Base-by-base conservation (phyloP, 495 filamentous ascomycete species). In the Terfezia boudieri region DNA sequence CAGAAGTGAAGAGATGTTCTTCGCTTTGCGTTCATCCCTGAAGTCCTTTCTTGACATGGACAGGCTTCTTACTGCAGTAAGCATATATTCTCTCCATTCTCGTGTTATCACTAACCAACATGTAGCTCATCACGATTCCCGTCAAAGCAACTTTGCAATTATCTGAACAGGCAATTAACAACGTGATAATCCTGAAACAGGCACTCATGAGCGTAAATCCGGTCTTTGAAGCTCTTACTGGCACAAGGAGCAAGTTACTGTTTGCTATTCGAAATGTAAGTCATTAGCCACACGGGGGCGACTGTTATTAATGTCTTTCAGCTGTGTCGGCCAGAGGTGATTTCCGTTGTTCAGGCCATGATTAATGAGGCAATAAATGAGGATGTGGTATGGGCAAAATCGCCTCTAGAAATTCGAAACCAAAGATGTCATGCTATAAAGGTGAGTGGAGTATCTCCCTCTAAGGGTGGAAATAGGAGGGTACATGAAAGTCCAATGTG, bases 381-480 rank as follows among this genome's bases (percentile, higher is more conserved):
- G 50, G 82, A 90, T 65, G 81, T 83, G 1, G 74, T 72, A 4
- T 93, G 82, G 61, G 80, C 84, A 58, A 84, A 75, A 51, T 76
- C 78, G 43, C 84, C 90, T 3, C 73, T 96, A 9, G 90, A 94
- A 56, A 70, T 93, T 53, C 76, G 87, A 52, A 92, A 95, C 60
- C 92, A 98, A 66, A 73, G 90, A 51, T 86, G 84, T 11, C 94
- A 93, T 68, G 90, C 90, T 53, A 78, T 98, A 38, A 90, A 82
- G 72, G 85, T 86, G 60, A 56, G 59, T 60, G 8, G 36, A 9
- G 8, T 46, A 5, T 4, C 26, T 32, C 26, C 7, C 26, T 32
- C 4, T 32, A 7, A 32, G 1, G 2, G 26, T 32, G 2, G 2
- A 2, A 32, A 32, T 32, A 7, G 11, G 4, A 23, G 12, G 32